Base-by-base conservation (phyloP, 345 rosid species). In the Alliaria petiolata region DNA sequence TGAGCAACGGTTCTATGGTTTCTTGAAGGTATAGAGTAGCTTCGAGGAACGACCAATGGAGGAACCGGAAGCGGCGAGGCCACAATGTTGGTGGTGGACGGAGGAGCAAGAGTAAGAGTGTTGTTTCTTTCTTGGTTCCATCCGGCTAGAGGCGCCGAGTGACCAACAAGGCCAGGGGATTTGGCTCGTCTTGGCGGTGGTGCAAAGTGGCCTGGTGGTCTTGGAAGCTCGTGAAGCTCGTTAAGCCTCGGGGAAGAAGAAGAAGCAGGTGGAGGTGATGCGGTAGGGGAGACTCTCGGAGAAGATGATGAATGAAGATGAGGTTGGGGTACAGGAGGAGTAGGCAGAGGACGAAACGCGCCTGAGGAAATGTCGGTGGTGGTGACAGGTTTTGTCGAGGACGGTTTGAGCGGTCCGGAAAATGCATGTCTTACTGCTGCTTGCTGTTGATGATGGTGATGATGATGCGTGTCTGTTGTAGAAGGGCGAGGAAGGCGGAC, bases 141-240 rank as follows among this genome's bases (percentile, higher is more conserved):
- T 50, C 66, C 71, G 33, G 80, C 72, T 62, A 95, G 72, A 6
- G 98, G 99, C 26, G 98, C 99, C 10, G 98, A 95, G 72, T 92
- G 95, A 74, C 93, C 97, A 45, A 83, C 68, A 42, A 73, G 49
- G 50, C 69, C 79, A 17, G 82, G 49, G 20, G 91, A 77, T 76
- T 88, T 92, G 54, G 83, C 77, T 15, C 87, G 75, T 81, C 84
- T 86, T 53, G 78, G 59, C 1, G 78, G 81, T 43, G 79, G 71
- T 71, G 74, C 60, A 38, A 77, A 42, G 69, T 65, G 51, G 62
- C 74, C 79, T 0, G 99, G 98, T 19, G 99, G 98, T 83, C 96
- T 81, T 4, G 99, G 99, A 80, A 95, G 99, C 82, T 88, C 85
- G 53, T 95, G 98, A 66, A 90, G 97, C 83, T 88, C 96, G 35